Conservation (phyloP, 139 green algal genomes). For the Micractinium sp. region DNA sequence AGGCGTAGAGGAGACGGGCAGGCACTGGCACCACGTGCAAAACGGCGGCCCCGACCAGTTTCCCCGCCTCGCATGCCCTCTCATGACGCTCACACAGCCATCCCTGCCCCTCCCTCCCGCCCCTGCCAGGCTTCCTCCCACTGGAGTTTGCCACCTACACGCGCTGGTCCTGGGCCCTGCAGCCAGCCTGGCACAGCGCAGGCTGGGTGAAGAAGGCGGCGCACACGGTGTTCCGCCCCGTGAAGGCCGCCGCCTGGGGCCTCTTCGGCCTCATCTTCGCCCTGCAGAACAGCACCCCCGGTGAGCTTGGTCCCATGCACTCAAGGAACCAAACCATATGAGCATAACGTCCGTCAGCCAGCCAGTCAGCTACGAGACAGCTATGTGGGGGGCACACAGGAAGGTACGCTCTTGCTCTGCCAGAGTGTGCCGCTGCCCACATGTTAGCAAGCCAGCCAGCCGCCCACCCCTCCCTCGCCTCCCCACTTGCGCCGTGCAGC, state of each 20-base stretch:
- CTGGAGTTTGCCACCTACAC: slow-evolving; percentile 26
- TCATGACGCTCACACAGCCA: neutral
- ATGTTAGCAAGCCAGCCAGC: neutral
- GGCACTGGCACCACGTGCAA: neutral
- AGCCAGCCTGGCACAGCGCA: slow-evolving; percentile 4
- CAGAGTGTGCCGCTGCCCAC: no score
- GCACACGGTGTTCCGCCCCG: neutral
- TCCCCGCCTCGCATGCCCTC: neutral
- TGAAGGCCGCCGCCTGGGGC: slow-evolving; percentile 13
- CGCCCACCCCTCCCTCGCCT: neutral
- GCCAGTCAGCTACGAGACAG: neutral
- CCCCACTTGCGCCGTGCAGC: neutral
- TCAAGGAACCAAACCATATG: neutral
- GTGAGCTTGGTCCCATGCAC: neutral
- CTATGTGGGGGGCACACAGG: no score
- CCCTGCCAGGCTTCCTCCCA: slow-evolving; percentile 13
- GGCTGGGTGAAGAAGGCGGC: neutral
- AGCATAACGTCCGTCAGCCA: no score
- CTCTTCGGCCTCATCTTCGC: slow-evolving; percentile 24
- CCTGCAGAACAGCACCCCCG: neutral
- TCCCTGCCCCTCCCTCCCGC: neutral
- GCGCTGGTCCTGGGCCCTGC: slow-evolving; percentile 21
- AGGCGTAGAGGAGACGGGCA: neutral
- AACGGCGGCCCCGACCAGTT: neutral
- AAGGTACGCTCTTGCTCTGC: no score